phyloP scores from a whole-genome alignment of 805 yeast species.

The Naumovozyma baii region DNA sequence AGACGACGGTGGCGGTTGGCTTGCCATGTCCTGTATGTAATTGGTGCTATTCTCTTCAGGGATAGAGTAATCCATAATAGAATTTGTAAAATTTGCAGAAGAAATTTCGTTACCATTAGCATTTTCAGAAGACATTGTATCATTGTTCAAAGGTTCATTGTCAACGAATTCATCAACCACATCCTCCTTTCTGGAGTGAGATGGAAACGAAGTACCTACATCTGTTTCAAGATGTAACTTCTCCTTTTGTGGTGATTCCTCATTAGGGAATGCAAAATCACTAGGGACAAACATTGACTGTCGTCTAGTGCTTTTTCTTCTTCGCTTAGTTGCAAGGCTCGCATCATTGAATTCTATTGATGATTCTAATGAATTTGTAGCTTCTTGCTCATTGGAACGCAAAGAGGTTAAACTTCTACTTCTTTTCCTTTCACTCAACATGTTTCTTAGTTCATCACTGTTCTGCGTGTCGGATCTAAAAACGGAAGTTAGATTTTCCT shows the following conservation, averaged over 20 bases:
- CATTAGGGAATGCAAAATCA: constrained; percentile 23
- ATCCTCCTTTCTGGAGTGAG: too few relatives aligned
- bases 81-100: constrained; percentile 17
- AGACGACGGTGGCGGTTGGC: too few relatives aligned
- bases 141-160: constrained; percentile 1
- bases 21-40: constrained; percentile 4
- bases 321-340: constrained; percentile 19
- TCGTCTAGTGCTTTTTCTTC: constrained; percentile 34
- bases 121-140: background rate
- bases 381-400: background rate
- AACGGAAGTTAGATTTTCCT: constrained; percentile 31
- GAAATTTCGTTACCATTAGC: constrained; percentile 1
- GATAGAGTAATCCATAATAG: constrained; percentile 26
- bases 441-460: background rate
- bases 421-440: constrained; percentile 1
- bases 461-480: background rate
- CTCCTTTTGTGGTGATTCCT: constrained; percentile 4
- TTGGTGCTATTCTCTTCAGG: constrained; percentile 21
- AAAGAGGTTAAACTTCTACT: background rate
- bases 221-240: background rate
- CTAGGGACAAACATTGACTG: constrained; percentile 33
- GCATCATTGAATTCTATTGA: background rate
- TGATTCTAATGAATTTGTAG: background rate
- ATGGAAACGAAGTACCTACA: too few relatives aligned
- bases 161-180: too few relatives aligned